phyloP scores from a whole-genome alignment of 352 stramenopile genomes.

The Globisporangium carolinianum region DNA sequence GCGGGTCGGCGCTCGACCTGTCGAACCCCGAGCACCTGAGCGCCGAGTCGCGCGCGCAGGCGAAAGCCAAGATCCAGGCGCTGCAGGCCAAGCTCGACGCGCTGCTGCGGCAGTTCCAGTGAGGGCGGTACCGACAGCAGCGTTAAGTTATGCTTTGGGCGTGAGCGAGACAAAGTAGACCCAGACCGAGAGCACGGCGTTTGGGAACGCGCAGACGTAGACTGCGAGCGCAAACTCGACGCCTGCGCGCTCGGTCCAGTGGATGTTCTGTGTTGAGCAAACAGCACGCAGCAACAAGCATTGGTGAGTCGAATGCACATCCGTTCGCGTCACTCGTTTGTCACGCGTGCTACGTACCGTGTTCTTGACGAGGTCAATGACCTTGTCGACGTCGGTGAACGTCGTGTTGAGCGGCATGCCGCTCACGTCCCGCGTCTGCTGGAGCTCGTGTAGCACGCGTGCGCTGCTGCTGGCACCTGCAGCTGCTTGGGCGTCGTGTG shows the following conservation, averaged over 20 bases:
- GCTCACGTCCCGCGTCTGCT: constrained; percentile 45
- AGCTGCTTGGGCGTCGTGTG: too few relatives aligned
- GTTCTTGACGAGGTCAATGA: constrained; percentile 79
- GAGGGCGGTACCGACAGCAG: background rate
- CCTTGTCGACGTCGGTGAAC: constrained; percentile 80
- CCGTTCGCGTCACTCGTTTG: too few relatives aligned
- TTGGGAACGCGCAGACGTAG: constrained; percentile 79
- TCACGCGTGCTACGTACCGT: constrained; percentile 38
- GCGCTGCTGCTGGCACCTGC: background rate
- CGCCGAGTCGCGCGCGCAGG: constrained; percentile 44
- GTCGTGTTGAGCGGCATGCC: constrained; percentile 83
- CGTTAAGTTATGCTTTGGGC: constrained; percentile 13
- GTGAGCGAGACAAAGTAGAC: constrained; percentile 85
- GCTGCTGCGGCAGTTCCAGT: constrained; percentile 56
- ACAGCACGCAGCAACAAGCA: background rate
- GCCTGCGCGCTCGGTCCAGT: constrained; percentile 74
- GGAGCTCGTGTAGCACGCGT: constrained; percentile 22
- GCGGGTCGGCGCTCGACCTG: constrained; percentile 50
- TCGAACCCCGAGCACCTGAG: constrained; percentile 57
- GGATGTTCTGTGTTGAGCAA: constrained; percentile 57
- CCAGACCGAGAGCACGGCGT: constrained; percentile 89
- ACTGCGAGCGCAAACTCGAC: constrained; percentile 90
- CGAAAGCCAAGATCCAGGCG: constrained; percentile 53
- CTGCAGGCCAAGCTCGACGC: constrained; percentile 66
- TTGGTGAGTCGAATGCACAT: too few relatives aligned